A percentile compares a stretch with the other conserved stretches of the same genome.
These are phyloP conservation scores for Albifimbria verrucaria DNA, from an alignment of 2,329 filamentous ascomycete species.

Conservation along the genomic window DNA sequence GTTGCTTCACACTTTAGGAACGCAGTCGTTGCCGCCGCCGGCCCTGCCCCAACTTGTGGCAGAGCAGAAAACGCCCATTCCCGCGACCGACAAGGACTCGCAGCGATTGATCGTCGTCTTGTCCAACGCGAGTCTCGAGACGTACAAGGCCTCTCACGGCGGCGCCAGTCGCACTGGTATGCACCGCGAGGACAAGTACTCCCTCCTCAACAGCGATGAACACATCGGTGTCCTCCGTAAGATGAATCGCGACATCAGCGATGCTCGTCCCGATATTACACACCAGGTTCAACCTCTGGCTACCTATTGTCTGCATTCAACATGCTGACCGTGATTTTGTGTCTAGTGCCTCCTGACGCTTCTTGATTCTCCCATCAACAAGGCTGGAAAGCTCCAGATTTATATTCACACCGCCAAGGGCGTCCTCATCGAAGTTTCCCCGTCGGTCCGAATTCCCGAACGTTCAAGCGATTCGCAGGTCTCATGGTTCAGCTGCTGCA, in stretches of 20 bases:
- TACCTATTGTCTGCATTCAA: conserved; percentile 36
- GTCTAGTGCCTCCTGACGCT: conserved; percentile 89
- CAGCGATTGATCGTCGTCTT: conserved; percentile 92
- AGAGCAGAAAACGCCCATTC: conserved; percentile 84
- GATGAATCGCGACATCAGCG: conserved; percentile 98
- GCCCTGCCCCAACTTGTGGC: conserved; percentile 87
- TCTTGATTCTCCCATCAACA: conserved; percentile 97
- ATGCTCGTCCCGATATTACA: conserved; percentile 95
- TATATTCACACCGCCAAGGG: conserved; percentile 98
- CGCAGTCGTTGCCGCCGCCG: conserved; percentile 91
- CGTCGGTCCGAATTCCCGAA: conserved; percentile 95
- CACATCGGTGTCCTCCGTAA: conserved; percentile 99
- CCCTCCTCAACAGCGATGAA: conserved; percentile 95
- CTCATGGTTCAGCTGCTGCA: conserved; percentile 98
- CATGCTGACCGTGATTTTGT: conserved; percentile 35
- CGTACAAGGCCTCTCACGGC: conserved; percentile 85
- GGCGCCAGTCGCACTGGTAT: conserved; percentile 60
- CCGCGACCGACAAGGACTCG: conserved; percentile 82
- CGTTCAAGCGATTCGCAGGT: conserved; percentile 97
- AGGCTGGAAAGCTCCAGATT: conserved; percentile 94
- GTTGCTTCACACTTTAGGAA: no score
- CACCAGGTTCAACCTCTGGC: conserved; percentile 71
- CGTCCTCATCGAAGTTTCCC: conserved; percentile 95
- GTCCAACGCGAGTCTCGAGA: conserved; percentile 95
- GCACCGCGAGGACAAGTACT: conserved; percentile 90